Evolutionary conservation across 192 early-diverging fungal species (phyloP).

Genomic region (Coemansia sp.): DNA sequence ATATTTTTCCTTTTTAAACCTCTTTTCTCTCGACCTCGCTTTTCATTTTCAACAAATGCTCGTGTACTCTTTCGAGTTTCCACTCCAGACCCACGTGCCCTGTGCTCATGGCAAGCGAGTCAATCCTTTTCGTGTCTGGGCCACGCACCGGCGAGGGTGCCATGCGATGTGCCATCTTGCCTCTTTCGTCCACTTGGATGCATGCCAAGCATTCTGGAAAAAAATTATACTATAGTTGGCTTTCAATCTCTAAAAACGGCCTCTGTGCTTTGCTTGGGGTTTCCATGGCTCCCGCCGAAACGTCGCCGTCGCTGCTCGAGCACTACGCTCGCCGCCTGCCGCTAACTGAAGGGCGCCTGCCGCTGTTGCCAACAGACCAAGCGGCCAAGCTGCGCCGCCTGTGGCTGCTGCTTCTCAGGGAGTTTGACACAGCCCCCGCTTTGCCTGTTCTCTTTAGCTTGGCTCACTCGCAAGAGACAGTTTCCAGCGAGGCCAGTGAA

Average conservation of each 20-base stretch:
- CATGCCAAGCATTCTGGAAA: no score
- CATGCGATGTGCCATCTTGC: no score
- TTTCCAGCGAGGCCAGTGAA: background rate
- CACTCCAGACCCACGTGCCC: no score
- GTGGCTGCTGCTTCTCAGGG: slow-evolving; percentile 44
- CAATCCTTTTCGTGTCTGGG: no score
- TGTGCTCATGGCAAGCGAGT: no score
- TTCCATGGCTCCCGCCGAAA: no score
- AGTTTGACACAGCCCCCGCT: slow-evolving; percentile 10
- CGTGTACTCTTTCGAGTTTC: no score
- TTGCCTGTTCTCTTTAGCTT: slow-evolving; percentile 12
- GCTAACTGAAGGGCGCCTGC: slow-evolving; percentile 28
- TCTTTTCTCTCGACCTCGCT: background rate
- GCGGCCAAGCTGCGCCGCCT: slow-evolving; percentile 45
- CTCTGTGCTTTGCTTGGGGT: no score
- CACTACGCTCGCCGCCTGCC: slow-evolving; percentile 25
- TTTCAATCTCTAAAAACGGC: no score
- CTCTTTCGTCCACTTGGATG: no score
- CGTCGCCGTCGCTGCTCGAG: slow-evolving; percentile 16
- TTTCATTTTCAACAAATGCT: no score
- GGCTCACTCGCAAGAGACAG: background rate
- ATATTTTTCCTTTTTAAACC: background rate
- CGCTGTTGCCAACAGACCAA: slow-evolving; percentile 36
- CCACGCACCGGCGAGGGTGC: background rate
- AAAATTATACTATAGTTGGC: background rate